Conservation (phyloP, 176 grass and related monocot genomes). For the Oryza nivara region DNA sequence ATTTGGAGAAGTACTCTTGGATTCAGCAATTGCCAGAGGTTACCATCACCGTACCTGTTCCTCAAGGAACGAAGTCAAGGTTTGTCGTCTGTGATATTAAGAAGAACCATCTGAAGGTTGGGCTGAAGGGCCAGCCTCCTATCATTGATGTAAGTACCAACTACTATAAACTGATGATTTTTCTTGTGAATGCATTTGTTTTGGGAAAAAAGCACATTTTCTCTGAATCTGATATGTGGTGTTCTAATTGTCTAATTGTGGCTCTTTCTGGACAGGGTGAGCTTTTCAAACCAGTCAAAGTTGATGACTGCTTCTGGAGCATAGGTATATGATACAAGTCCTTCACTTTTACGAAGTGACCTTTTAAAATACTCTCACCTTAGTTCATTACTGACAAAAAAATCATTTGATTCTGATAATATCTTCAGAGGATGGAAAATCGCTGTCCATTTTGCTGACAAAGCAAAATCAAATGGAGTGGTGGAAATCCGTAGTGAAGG, state of each 20-base stretch:
- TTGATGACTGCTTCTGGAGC: slow-evolving; percentile 96
- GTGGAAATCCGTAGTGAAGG: slow-evolving; percentile 88
- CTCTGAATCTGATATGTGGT: not conserved
- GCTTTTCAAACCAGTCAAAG: slow-evolving; percentile 74
- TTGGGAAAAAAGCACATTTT: not conserved
- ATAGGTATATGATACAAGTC: slow-evolving; percentile 55
- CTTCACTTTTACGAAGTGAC: not conserved
- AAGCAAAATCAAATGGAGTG: slow-evolving; percentile 99
- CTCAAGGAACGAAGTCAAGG: slow-evolving; percentile 89
- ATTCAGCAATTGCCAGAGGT: slow-evolving; percentile 90
- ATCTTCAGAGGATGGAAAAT: slow-evolving; percentile 85
- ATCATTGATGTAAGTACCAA: slow-evolving; percentile 79
- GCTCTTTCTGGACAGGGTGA: slow-evolving; percentile 61
- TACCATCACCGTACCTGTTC: slow-evolving; percentile 72
- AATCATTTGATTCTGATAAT: not conserved
- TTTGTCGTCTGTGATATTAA: slow-evolving; percentile 86
- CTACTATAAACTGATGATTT: not conserved
- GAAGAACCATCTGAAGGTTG: slow-evolving; percentile 87
- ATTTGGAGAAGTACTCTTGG: slow-evolving; percentile 97
- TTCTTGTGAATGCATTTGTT: not conserved
- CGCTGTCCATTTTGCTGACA: slow-evolving; percentile 71
- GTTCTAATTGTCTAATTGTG: slow-evolving; percentile 6
- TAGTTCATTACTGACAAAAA: not conserved
- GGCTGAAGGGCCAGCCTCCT: slow-evolving; percentile 82
- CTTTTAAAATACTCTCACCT: not conserved